phyloP scores from a whole-genome alignment of 1,139 yeast genomes.

The Kazachstania sp. region DNA sequence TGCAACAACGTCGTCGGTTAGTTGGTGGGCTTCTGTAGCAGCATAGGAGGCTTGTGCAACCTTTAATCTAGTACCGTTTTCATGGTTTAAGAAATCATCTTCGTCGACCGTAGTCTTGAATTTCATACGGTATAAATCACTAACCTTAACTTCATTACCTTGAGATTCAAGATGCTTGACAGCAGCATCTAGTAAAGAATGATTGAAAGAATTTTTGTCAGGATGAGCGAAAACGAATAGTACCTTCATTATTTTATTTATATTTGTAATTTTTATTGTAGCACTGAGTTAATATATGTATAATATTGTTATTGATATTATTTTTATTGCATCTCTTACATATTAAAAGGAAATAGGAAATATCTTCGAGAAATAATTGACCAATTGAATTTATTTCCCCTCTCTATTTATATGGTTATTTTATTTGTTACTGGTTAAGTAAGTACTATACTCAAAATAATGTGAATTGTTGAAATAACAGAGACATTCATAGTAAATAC shows the following conservation, averaged over 20 bases:
- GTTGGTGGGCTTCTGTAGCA: slow-evolving; percentile 8
- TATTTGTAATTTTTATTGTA: background rate
- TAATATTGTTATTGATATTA: background rate
- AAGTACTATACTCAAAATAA: no score
- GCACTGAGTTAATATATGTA: background rate
- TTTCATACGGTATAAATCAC: slow-evolving; percentile 19
- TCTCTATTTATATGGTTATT: no score
- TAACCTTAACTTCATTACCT: slow-evolving; percentile 22
- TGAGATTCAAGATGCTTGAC: slow-evolving; percentile 12
- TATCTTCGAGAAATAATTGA: no score
- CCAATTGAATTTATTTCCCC: no score
- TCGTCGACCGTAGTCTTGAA: slow-evolving; percentile 18
- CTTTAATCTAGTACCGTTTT: slow-evolving; percentile 9
- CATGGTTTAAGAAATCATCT: slow-evolving; percentile 14
- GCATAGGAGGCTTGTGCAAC: slow-evolving; percentile 11
- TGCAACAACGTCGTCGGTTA: slow-evolving; percentile 16
- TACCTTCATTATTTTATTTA: slow-evolving; percentile 9
- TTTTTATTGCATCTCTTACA: background rate
- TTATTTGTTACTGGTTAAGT: no score
- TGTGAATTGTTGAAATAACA: no score
- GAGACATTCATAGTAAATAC: no score
- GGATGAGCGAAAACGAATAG: slow-evolving; percentile 26
- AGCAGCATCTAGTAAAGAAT: slow-evolving; percentile 14
- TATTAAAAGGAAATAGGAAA: no score
- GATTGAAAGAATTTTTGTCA: slow-evolving; percentile 18